phyloP scores from a whole-genome alignment of 805 yeast species.

The Yamadazyma olivae region DNA sequence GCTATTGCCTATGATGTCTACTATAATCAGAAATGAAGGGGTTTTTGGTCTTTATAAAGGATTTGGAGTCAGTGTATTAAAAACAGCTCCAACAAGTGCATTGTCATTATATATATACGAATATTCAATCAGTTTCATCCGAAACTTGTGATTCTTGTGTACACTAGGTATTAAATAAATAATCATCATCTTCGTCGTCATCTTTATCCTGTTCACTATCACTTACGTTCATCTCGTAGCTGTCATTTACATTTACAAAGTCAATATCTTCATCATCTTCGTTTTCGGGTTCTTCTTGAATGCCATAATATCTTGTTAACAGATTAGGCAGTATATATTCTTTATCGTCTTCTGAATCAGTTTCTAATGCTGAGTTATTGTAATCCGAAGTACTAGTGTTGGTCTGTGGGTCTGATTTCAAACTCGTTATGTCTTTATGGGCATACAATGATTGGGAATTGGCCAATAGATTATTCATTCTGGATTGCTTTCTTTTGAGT shows the following conservation, averaged over 20 bases:
- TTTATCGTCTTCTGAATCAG: constrained; percentile 17
- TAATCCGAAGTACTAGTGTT: constrained; percentile 11
- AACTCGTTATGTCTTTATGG: constrained; percentile 18
- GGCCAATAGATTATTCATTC: constrained; percentile 31
- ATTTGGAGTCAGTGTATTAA: constrained; percentile 62
- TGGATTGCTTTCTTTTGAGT: constrained; percentile 14
- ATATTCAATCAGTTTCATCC: constrained; percentile 18
- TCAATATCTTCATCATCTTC: constrained; percentile 26
- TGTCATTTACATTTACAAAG: constrained; percentile 23
- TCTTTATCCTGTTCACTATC: constrained; percentile 18
- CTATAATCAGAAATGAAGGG: constrained; percentile 57
- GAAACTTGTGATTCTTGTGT: background rate
- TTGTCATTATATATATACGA: constrained; percentile 68
- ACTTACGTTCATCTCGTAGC: constrained; percentile 11
- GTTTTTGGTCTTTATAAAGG: constrained; percentile 71
- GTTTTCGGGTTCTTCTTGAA: constrained; percentile 20
- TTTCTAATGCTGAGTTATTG: constrained; percentile 10
- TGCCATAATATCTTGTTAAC: constrained; percentile 29
- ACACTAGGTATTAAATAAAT: constrained; percentile 23
- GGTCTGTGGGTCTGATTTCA: constrained; percentile 11
- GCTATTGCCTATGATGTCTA: constrained; percentile 10
- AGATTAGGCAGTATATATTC: constrained; percentile 42
- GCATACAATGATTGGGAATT: constrained; percentile 36
- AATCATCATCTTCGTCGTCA: constrained; percentile 20
- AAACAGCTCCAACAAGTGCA: constrained; percentile 79